Base-by-base conservation (phyloP, 768 basidiomycete species). In the Tylopilus intermedius region DNA sequence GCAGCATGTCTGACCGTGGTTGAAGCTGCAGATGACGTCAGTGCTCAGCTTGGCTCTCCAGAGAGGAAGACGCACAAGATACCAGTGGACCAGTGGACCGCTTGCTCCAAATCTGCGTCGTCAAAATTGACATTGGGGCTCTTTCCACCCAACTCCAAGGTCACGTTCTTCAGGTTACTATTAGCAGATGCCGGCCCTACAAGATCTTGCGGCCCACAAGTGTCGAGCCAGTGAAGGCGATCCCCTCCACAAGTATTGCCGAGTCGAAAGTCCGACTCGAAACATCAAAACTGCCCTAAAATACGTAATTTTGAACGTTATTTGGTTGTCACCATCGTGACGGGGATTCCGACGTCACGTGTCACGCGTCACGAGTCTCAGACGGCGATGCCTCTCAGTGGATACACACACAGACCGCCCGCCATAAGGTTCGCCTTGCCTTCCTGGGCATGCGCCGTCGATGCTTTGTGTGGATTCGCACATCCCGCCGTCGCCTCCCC, bases 141-240 rank as follows among this genome's bases (percentile, higher is more conserved):
- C 69, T 80, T 79, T 15, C 79, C 80, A 8, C 81, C 82, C 35
- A 83, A 67, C 58, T 83, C 82, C 51, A 83, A 71, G 22, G 81
- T 77, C 43, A 80, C 78, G 52, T 80, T 80, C 74, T 95, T 96
- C 61, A 96, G 66, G 64, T 95, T 96, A 29, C 80, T 81, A 67
- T 83, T 81, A 1, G 89, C 81, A 3, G 92, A 79, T 3, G 88
- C 18, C 18, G 18, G 18, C 18, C 86, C 60, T 89, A 81, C 76
- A 92, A 75, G 63, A 95, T 77, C 59, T 82, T 84, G 10, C 90
- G 79, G 8, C 94, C 93, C 22, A 84, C 81, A 38, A 84, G 72
- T 2, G 90, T 90, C 53, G 85, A 87, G 3, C 91, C 92, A 0
- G 93, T 95, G 74, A 95, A 94, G 0, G 90, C 86, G 27, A 93